A percentile compares a stretch with the other conserved stretches of the same genome.
Conservation (phyloP, 306 rosid genomes). For the Gynostemma pentaphyllum region DNA sequence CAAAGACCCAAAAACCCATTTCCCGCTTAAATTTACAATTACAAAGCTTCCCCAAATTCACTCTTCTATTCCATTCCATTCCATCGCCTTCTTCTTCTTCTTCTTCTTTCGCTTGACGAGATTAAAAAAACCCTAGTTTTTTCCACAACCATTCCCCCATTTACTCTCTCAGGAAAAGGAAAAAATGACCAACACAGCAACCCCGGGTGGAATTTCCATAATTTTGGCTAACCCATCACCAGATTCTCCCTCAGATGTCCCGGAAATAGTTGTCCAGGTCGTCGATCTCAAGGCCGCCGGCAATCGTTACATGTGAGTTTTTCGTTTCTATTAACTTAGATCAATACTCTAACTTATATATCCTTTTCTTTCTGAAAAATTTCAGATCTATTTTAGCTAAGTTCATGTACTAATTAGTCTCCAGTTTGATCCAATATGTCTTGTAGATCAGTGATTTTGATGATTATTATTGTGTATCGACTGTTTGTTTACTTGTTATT, state of each 20-base stretch:
- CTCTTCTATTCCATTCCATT: too few relatives aligned
- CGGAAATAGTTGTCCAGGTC: conserved; percentile 59
- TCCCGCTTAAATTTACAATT: conserved; percentile 5
- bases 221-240: conserved; percentile 55
- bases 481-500: background rate
- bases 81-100: background rate
- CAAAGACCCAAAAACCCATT: background rate
- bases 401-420: background rate
- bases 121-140: background rate
- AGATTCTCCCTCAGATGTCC: conserved; percentile 39
- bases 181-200: conserved; percentile 38
- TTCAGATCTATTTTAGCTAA: too few relatives aligned
- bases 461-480: background rate
- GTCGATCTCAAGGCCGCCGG: conserved; percentile 59
- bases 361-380: too few relatives aligned
- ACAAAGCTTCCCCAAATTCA: background rate
- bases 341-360: too few relatives aligned
- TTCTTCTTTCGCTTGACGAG: background rate
- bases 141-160: background rate
- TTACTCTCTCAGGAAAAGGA: background rate
- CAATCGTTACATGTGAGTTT: conserved; percentile 47
- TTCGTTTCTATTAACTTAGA: background rate
- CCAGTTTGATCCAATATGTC: background rate
- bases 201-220: conserved; percentile 40
- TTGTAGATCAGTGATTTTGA: background rate